These are phyloP conservation scores for Boechera retrofracta DNA, from an alignment of 345 rosid species.

Conservation along the genomic window DNA sequence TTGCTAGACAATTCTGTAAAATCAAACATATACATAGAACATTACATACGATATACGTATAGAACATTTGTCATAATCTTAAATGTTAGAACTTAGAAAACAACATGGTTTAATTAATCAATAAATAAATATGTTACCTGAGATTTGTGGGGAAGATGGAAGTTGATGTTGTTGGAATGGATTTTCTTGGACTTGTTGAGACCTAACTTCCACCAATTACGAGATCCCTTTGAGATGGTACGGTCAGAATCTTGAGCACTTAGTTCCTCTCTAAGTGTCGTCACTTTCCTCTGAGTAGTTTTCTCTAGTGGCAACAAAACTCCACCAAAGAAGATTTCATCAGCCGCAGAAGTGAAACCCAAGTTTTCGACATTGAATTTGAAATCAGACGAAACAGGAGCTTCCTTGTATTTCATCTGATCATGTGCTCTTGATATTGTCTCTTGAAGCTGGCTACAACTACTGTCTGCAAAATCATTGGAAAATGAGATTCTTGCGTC, in stretches of 20 bases:
- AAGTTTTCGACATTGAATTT: slow-evolving; percentile 63
- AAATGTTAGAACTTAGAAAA: background rate
- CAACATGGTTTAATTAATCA: background rate
- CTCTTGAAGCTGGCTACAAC: slow-evolving; percentile 6
- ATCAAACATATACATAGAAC: background rate
- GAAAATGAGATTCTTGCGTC: slow-evolving; percentile 96
- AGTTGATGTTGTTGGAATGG: slow-evolving; percentile 38
- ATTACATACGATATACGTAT: slow-evolving; percentile 5
- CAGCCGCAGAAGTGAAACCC: slow-evolving; percentile 73
- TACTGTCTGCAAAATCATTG: slow-evolving; percentile 69
- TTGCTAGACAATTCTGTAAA: slow-evolving; percentile 48
- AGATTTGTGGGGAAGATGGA: slow-evolving; percentile 35
- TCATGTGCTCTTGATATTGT: slow-evolving; percentile 26
- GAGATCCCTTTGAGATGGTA: slow-evolving; percentile 32
- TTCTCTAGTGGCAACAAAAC: slow-evolving; percentile 68
- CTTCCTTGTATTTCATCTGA: slow-evolving; percentile 64
- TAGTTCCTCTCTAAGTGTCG: slow-evolving; percentile 65
- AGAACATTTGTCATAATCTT: background rate
- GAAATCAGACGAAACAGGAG: slow-evolving; percentile 85
- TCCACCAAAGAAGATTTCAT: slow-evolving; percentile 75
- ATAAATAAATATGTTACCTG: slow-evolving; percentile 21
- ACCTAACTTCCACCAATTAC: slow-evolving; percentile 48
- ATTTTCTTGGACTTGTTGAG: slow-evolving; percentile 41
- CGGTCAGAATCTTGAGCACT: slow-evolving; percentile 50
- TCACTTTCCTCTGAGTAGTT: slow-evolving; percentile 42